Base-by-base conservation (phyloP, 495 filamentous ascomycete genomes). In the Stereocaulon alpinum region DNA sequence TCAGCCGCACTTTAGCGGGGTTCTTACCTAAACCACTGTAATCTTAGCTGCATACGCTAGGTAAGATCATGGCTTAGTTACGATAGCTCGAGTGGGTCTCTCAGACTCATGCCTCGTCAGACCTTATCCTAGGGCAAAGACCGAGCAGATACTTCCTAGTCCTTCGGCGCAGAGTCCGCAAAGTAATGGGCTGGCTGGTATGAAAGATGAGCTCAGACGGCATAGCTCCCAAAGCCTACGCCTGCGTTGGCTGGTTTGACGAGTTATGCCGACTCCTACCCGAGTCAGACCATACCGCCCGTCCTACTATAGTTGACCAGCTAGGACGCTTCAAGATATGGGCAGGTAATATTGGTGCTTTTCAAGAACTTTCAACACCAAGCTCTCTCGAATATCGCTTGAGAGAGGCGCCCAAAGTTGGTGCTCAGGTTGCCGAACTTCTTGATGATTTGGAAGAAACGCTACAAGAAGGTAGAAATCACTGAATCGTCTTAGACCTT, bases 291-390 rank as follows among this genome's bases (percentile, higher is more conserved):
- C 47, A 10, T 12, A 58, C 12, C 3, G 48, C 41, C 20, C 53
- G 18, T 37, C 27, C 43, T 30, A 49, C 34, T 29, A 12, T 34
- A 30, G 22, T 27, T 15, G 64, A 69, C 32, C 67, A 66, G 29
- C 43, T 68, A 29, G 68, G 68, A 7, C 50, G 68, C 5, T 66
- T 70, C 15, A 61, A 54, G 45, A 59, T 68, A 11, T 70, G 68
- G 68, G 64, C 68, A 22, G 66, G 66, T 20, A 70, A 70, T 55
- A 59, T 59, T 18, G 68, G 68, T 43, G 68, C 68, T 30, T 66
- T 70, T 42, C 45, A 58, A 40, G 51, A 52, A 49, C 54, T 48
- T 34, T 37, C 37, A 30, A 24, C 22, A 18, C 53, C 40, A 56
- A 29, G 37, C 24, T 71, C 66, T 20, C 52, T 71, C 11, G 67